These are phyloP conservation scores for Citrus australasica DNA, from an alignment of 345 rosid genomes.

Conservation along the genomic window DNA sequence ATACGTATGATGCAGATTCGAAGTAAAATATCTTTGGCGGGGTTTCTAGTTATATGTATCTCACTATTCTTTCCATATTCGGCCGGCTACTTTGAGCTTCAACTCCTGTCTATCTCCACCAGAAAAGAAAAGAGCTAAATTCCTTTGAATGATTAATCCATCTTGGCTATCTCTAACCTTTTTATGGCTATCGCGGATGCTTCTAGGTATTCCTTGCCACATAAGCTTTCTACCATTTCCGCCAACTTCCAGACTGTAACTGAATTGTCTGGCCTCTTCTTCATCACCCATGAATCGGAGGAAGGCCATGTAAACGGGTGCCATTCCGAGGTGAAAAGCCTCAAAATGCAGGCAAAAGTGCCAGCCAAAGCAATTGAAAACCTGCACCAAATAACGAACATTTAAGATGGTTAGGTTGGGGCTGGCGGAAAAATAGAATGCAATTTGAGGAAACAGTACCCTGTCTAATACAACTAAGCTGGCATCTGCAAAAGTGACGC, in stretches of 20 bases:
- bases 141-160: constrained; percentile 50
- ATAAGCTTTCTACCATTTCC: constrained; percentile 46
- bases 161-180: constrained; percentile 58
- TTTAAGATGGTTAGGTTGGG: not conserved
- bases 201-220: constrained; percentile 60
- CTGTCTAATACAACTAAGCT: not conserved
- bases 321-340: constrained; percentile 48
- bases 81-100: constrained; percentile 46
- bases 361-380: constrained; percentile 48
- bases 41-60: not conserved
- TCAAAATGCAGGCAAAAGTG: constrained; percentile 64
- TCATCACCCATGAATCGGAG: constrained; percentile 58
- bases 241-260: constrained; percentile 58
- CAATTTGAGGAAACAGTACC: not conserved
- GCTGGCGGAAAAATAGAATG: not conserved
- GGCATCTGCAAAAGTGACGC: not conserved
- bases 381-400: constrained; percentile 26
- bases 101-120: constrained; percentile 48
- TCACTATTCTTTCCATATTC: constrained; percentile 52
- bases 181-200: constrained; percentile 51
- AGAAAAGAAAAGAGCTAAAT: constrained; percentile 50
- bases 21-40: not conserved
- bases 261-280: constrained; percentile 42
- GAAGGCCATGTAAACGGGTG: constrained; percentile 60
- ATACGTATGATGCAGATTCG: not conserved